These are phyloP conservation scores for Aurinia saxatilis DNA, from an alignment of 345 rosid species.

Conservation along the genomic window DNA sequence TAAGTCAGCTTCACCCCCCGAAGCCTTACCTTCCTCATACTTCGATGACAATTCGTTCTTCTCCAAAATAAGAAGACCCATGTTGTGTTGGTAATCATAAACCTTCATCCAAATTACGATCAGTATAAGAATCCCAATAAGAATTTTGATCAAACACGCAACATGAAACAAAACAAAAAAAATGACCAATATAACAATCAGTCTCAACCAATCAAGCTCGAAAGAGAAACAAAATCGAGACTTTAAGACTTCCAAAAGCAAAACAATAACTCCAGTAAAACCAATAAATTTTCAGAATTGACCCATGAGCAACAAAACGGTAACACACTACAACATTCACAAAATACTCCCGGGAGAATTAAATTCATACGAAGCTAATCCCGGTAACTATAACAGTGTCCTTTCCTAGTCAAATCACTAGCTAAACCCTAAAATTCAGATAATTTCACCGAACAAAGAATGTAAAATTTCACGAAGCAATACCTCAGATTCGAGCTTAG, in stretches of 20 bases:
- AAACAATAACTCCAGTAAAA: slow-evolving; percentile 9
- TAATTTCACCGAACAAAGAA: neutral
- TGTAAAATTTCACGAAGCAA: neutral
- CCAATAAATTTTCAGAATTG: neutral
- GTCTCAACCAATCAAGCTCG: slow-evolving; percentile 6
- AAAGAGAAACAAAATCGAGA: slow-evolving; percentile 21
- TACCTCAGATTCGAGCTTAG: slow-evolving; percentile 89
- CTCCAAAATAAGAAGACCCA: slow-evolving; percentile 87
- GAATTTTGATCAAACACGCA: neutral
- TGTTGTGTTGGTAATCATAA: slow-evolving; percentile 86
- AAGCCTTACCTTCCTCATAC: slow-evolving; percentile 57
- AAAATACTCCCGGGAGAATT: slow-evolving; percentile 1
- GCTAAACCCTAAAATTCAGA: neutral
- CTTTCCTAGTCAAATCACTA: neutral
- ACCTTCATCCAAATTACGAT: slow-evolving; percentile 36
- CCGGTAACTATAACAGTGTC: neutral
- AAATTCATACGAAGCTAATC: slow-evolving; percentile 4
- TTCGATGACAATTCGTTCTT: slow-evolving; percentile 54
- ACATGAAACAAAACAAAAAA: neutral
- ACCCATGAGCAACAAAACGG: neutral
- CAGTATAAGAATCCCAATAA: neutral
- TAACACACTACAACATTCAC: neutral
- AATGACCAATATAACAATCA: neutral
- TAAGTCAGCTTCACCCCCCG: slow-evolving; percentile 61
- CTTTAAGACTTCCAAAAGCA: slow-evolving; percentile 2